Evolutionary conservation across 2,329 filamentous ascomycete genomes (phyloP), one percentile per base, ranked within the genome.

Genomic region (Neonectria hederae): DNA sequence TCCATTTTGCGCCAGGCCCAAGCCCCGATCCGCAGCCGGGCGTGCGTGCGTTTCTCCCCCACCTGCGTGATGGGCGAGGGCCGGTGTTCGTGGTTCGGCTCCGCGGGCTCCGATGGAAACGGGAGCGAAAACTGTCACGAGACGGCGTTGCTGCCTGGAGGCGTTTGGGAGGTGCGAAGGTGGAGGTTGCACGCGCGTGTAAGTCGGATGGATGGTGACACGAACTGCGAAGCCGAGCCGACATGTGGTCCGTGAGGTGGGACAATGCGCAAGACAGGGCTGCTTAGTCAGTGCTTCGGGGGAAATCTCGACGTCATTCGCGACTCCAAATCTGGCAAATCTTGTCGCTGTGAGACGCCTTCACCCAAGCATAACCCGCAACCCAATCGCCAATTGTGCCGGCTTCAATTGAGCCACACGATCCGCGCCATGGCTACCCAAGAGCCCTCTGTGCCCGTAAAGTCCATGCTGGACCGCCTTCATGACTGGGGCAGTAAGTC

Each of bases 401-500:
- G 24, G 63, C 54, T 54, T 38, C 58, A n/a, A 40, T 63, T 54
- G 66, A 52, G 63, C 61, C 19, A 19, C 42, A 38, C 32, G 51
- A 48, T 22, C 17, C 45, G 19, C 62, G 67, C 43, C 62, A 80
- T 81, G 79, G 69, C 77, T 30, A 68, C 55, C 48, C 62, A 71
- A 30, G 66, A 69, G 30, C 58, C 68, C 26, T 62, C 71, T 14
- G 72, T 74, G 32, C 72, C 77, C 8, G 55, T 77, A 24, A 79
- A 75, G 62, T 75, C 79, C 4, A 55, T 79, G 13, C 65, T 76
- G 60, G 76, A 76, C 52, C 72, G 70, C 28, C 69, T 86, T 2
- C 76, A 80, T 35, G 81, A 76, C 60, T 86, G 84, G 83, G 84
- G 84, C 66, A 82, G 84, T 86, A 81, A 74, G 84, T 83, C 21